Evolutionary conservation across 106 monocot genomes (phyloP).

Genomic region (Dendrobium catenatum): DNA sequence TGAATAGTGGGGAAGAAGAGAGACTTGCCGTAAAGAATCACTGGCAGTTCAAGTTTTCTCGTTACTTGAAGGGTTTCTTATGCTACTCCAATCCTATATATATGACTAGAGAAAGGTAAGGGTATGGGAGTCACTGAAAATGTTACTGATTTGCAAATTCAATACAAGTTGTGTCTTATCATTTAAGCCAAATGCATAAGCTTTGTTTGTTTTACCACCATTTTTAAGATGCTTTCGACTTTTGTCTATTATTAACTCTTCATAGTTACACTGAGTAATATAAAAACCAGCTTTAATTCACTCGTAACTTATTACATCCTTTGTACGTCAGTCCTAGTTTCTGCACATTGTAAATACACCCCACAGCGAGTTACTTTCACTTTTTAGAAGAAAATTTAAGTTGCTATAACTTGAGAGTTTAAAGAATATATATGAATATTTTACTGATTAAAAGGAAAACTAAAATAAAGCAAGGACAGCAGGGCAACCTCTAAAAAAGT

Average conservation of each 20-base stretch:
- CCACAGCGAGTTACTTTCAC: not conserved
- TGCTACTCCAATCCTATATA: constrained; percentile 2
- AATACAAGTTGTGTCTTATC: not conserved
- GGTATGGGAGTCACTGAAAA: not conserved
- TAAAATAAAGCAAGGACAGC: too few relatives aligned
- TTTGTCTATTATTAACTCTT: not conserved
- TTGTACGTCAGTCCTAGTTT: too few relatives aligned
- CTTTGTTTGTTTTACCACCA: not conserved
- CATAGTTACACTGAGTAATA: too few relatives aligned
- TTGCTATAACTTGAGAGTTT: not conserved
- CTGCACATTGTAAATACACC: not conserved
- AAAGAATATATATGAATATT: not conserved
- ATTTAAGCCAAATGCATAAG: not conserved
- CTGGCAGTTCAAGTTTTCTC: not conserved
- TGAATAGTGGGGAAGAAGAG: not conserved
- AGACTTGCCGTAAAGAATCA: not conserved
- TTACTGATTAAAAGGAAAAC: too few relatives aligned
- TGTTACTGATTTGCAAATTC: not conserved
- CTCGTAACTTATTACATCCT: too few relatives aligned
- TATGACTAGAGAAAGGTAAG: not conserved
- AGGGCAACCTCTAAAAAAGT: too few relatives aligned
- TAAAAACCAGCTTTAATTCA: too few relatives aligned
- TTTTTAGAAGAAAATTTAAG: not conserved
- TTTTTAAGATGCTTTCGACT: not conserved
- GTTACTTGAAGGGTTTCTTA: constrained; percentile 1